Conservation (phyloP, 1,139 yeast genomes). For the Nakaseomyces glabratus region DNA sequence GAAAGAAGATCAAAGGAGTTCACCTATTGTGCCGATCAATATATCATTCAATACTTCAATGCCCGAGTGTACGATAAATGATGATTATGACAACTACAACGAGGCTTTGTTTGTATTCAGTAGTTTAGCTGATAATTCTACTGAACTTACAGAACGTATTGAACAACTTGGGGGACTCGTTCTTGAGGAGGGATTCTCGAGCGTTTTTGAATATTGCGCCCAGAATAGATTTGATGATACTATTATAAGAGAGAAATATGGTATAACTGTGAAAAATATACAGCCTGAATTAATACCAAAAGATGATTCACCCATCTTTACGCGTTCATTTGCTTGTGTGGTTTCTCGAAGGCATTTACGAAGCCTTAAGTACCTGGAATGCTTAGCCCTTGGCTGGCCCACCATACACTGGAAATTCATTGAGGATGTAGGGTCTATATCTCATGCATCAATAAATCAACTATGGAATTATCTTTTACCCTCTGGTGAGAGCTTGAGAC, state of each 20-base stretch:
- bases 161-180: constrained; percentile 43
- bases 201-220: background rate
- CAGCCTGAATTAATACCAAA: constrained; percentile 9
- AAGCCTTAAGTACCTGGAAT: constrained; percentile 73
- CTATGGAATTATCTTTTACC: constrained; percentile 49
- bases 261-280: background rate
- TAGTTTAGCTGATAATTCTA: background rate
- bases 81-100: background rate
- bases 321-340: constrained; percentile 51
- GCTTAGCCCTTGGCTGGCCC: constrained; percentile 88
- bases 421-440: constrained; percentile 39
- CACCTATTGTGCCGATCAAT: constrained; percentile 3
- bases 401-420: constrained; percentile 56
- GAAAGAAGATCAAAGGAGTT: background rate
- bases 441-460: constrained; percentile 30
- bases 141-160: constrained; percentile 33
- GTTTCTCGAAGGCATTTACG: constrained; percentile 50
- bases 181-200: constrained; percentile 29
- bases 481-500: constrained; percentile 46
- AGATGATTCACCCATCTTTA: constrained; percentile 8
- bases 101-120: background rate
- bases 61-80: background rate
- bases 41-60: constrained; percentile 1
- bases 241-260: background rate
- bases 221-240: background rate